These are phyloP conservation scores for Trebouxia sp. DNA, from an alignment of 139 green algal species.

Conservation along the genomic window DNA sequence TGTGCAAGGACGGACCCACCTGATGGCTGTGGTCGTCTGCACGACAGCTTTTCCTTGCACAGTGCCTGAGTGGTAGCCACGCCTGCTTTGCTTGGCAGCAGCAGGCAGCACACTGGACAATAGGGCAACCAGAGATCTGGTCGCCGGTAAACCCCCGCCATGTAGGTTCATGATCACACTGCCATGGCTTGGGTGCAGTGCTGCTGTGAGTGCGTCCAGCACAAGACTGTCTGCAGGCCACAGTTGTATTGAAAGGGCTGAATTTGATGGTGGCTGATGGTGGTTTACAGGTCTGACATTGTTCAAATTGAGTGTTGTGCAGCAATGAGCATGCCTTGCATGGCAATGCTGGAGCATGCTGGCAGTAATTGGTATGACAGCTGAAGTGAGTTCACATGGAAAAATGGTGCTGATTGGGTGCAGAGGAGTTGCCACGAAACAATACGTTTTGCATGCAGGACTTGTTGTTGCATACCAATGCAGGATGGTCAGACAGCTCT, in stretches of 20 bases:
- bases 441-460: too few relatives aligned
- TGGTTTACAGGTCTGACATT: neutral
- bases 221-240: conserved; percentile 3
- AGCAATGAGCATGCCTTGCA: neutral
- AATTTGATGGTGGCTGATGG: neutral
- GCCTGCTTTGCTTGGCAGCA: neutral
- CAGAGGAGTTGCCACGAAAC: too few relatives aligned
- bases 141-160: neutral
- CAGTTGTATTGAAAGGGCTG: too few relatives aligned
- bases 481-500: too few relatives aligned
- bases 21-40: neutral
- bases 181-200: neutral
- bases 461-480: too few relatives aligned
- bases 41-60: neutral
- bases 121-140: neutral
- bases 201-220: neutral
- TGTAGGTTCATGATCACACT: conserved; percentile 1
- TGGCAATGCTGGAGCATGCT: too few relatives aligned
- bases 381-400: too few relatives aligned
- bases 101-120: neutral
- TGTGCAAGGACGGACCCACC: neutral
- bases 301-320: neutral
- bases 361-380: too few relatives aligned
- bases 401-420: too few relatives aligned
- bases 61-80: neutral